Base-by-base conservation (phyloP, 2,329 filamentous ascomycete genomes). In the Pseudogymnoascus verrucosus region DNA sequence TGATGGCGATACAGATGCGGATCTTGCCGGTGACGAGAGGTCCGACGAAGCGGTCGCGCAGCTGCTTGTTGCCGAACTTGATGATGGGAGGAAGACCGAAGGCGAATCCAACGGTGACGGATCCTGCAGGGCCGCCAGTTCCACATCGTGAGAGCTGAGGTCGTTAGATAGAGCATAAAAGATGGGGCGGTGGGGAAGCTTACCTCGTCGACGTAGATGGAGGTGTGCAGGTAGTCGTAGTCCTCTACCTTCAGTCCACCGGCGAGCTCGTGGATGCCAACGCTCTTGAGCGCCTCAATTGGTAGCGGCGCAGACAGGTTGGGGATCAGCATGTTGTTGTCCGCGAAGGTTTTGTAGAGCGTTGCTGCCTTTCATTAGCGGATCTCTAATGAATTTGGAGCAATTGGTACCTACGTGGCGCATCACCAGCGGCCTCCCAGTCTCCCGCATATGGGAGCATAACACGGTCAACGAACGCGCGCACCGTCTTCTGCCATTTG, bases 1-100 rank as follows among this genome's bases (percentile, higher is more conserved):
- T 93, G 69, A 93, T 91, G 6, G 89, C 89, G 67, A 93, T 91
- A 70, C 89, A 92, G 12, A 80, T 80, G 47, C 89, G 79, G 75
- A 86, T 90, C 71, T 80, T 81, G 5, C 87, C 87, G 0, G 80
- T 82, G 12, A 92, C 77, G 0, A 91, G 78, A 60, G 89, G 87
- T 0, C 88, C 88, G 6, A 92, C 76, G 67, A 88, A 86, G 8
- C 80, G 78, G 67, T 88, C 84, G 73, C 90, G 86, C 26, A 91
- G 76, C 68, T 82, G 73, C 62, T 76, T 74, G 69, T 77, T 83
- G 8, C 85, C 89, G 71, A 87, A 91, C 70, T 90, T 89, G 69
- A 90, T 72, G 57, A 91, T 81, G 0, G 88, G 87, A 0, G 89
- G 88, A 1, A 91, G 81, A 5, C 88, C 89, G 71, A 89, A 91